Base-by-base conservation (phyloP, 805 yeast genomes). In the Yarrowia sp. region DNA sequence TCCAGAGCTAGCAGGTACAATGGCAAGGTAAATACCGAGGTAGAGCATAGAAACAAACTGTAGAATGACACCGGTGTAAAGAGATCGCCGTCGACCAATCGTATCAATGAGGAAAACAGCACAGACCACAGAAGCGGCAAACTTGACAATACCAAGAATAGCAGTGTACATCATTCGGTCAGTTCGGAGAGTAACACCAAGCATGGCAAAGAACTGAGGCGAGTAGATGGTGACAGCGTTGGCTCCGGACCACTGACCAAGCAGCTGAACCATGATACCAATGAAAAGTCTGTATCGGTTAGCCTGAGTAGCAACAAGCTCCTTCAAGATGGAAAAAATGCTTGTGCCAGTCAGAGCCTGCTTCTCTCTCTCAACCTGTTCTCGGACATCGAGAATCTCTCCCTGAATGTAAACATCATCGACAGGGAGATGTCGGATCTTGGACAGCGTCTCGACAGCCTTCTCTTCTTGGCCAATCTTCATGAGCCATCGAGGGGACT, bases 201-300 rank as follows among this genome's bases (percentile, higher is more conserved):
- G 79, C 66, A 81, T 73, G 5, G 78, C 78, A 66, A 83, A 80
- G 48, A 83, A 72, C 62, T 81, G 83, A 1, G 86, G 82, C 33
- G 86, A 82, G 68, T 84, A 84, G 52, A 83, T 82, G 1, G 87
- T 83, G 46, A 84, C 75, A 4, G 85, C 79, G 68, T 80, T 80
- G 4, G 86, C 83, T 62, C 86, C 85, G 22, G 83, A 79, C 86
- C 86, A 84, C 73, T 84, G 86, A 6, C 61, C 61, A 1, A 54
- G 61, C 1, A 54, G 46, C 26, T 54, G 87, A 22, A 80, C 75
- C 64, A 72, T 66, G 48, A 78, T 65, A 48, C 83, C 80, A 33
- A 83, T 67, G 10, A 74, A 68, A 48, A 83, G 75, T 73, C 86
- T 77, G 73, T 81, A 80, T 54, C 61, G n/a, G 46, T 54, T 54